A percentile compares a stretch with the other conserved stretches of the same genome.
These are phyloP conservation scores for Colletotrichum sp. DNA, from an alignment of 2,329 filamentous ascomycete genomes.

Conservation along the genomic window DNA sequence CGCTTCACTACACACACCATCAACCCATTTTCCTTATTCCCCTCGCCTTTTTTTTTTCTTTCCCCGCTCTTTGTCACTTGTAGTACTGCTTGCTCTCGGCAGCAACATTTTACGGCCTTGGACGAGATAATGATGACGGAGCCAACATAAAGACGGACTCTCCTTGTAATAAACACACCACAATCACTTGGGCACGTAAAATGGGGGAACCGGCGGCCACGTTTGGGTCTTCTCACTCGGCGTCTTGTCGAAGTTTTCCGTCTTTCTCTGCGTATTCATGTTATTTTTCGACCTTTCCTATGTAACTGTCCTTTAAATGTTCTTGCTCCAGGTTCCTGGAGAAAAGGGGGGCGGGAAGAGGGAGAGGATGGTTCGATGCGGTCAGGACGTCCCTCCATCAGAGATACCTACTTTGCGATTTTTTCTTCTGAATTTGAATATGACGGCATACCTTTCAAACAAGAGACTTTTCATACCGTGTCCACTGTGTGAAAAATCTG, in stretches of 20 bases:
- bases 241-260: not conserved
- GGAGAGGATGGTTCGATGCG: not conserved
- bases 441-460: not conserved
- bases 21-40: not conserved
- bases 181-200: not conserved
- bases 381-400: not conserved
- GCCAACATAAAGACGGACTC: not conserved
- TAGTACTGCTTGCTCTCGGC: not conserved
- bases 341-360: not conserved
- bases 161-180: constrained; percentile 3
- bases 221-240: not conserved
- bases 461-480: not conserved
- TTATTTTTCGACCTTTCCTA: not conserved
- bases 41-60: not conserved
- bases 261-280: not conserved
- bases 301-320: not conserved
- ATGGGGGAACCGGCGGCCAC: not conserved
- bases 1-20: not conserved
- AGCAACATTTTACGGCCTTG: constrained; percentile 2
- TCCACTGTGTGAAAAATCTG: not conserved
- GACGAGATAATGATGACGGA: constrained; percentile 17
- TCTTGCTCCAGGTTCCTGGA: not conserved
- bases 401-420: constrained; percentile 1
- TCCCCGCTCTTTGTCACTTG: not conserved
- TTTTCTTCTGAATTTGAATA: not conserved